Conservation (phyloP, 768 basidiomycete species). For the Rubroboletus pulcherrimus region DNA sequence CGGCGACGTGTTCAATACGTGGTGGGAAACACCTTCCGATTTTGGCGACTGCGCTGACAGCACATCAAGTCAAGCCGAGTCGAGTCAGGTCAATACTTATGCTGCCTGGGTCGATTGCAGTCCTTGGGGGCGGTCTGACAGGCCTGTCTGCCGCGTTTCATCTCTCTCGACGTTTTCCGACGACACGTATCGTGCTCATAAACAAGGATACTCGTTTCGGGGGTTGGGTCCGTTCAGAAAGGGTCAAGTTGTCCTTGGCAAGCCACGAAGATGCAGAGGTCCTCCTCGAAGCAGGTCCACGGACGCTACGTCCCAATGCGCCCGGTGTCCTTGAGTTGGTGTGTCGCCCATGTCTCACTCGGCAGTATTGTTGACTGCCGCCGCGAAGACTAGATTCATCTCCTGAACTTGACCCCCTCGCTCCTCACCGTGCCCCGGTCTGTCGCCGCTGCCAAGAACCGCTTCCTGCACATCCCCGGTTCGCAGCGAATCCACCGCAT, state of each 20-base stretch:
- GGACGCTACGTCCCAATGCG: conserved; percentile 79
- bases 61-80: too few species aligned
- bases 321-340: conserved; percentile 78
- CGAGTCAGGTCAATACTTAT: too few species aligned
- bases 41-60: background rate
- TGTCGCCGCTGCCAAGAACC: conserved; percentile 71
- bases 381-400: conserved; percentile 58
- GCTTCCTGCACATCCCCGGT: conserved; percentile 63
- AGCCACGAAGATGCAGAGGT: conserved; percentile 37
- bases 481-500: conserved; percentile 49
- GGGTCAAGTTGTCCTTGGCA: conserved; percentile 39
- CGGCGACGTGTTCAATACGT: conserved; percentile 21
- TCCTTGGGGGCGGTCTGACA: conserved; percentile 79
- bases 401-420: conserved; percentile 56
- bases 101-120: conserved; percentile 43
- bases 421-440: conserved; percentile 65
- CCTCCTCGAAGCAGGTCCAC: conserved; percentile 80
- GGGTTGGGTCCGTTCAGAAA: conserved; percentile 80
- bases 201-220: conserved; percentile 66
- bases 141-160: conserved; percentile 82
- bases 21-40: conserved; percentile 17
- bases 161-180: conserved; percentile 62
- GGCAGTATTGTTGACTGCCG: conserved; percentile 8
- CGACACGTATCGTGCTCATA: conserved; percentile 57
- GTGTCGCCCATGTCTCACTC: conserved; percentile 15